These are phyloP conservation scores for Remersonia thermophila DNA, from an alignment of 2,329 filamentous ascomycete species.

Conservation along the genomic window DNA sequence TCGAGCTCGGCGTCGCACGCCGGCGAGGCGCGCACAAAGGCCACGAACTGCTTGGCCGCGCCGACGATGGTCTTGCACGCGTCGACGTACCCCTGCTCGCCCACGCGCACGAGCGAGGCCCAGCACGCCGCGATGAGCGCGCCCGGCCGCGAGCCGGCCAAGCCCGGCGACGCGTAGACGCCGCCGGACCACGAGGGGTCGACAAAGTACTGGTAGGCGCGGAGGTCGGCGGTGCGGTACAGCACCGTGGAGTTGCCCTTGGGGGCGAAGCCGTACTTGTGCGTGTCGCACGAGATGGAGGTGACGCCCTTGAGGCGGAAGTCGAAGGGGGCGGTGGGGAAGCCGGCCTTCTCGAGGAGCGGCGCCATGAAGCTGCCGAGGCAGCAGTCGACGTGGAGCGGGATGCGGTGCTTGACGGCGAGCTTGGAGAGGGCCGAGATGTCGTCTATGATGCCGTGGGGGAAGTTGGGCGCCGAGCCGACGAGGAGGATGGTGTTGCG, in stretches of 20 bases:
- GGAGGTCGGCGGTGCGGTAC: conserved; percentile 68
- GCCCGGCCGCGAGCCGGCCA: conserved; percentile 84
- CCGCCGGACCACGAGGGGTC: conserved; percentile 90
- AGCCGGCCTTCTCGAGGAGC: conserved; percentile 85
- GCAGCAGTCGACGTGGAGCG: conserved; percentile 95
- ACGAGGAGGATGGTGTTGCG: conserved; percentile 88
- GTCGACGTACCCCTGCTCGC: conserved; percentile 77
- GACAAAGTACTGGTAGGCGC: conserved; percentile 93
- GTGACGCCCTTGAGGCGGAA: conserved; percentile 91
- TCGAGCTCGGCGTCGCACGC: conserved; percentile 60
- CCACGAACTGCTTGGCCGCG: conserved; percentile 68
- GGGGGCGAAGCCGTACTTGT: conserved; percentile 97
- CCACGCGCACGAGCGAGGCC: conserved; percentile 80
- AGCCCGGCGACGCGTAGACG: conserved; percentile 85
- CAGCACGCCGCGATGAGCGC: conserved; percentile 94
- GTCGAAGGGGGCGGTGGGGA: conserved; percentile 78
- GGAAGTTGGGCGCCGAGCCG: conserved; percentile 93
- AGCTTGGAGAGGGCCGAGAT: conserved; percentile 75
- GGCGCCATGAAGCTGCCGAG: conserved; percentile 91
- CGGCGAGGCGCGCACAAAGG: conserved; percentile 58
- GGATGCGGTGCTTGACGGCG: conserved; percentile 65
- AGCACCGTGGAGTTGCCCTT: conserved; percentile 93
- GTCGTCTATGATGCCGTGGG: conserved; percentile 95
- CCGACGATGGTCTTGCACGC: conserved; percentile 82
- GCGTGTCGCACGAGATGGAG: conserved; percentile 90